These are phyloP conservation scores for Picochlorum sp. DNA, from an alignment of 139 green algal species.

Conservation along the genomic window DNA sequence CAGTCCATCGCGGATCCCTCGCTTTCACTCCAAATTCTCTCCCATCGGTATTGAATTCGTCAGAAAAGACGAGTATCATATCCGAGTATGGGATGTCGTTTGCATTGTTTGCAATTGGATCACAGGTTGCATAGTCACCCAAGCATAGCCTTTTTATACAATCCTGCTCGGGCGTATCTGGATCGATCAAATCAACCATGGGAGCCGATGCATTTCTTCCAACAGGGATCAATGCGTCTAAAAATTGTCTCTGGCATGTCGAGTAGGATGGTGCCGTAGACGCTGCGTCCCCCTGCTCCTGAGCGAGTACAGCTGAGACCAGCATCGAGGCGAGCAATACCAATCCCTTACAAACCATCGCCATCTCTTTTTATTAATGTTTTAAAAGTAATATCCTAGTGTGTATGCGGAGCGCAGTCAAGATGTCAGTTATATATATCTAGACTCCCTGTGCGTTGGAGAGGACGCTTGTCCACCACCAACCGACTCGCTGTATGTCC, in stretches of 20 bases:
- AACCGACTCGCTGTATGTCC: too few relatives aligned
- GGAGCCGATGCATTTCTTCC: not conserved
- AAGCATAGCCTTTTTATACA: constrained; percentile 26
- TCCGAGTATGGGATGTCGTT: not conserved
- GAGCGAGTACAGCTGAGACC: not conserved
- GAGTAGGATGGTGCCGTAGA: not conserved
- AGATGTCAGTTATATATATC: too few relatives aligned
- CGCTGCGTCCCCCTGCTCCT: not conserved
- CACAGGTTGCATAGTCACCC: not conserved
- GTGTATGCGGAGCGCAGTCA: too few relatives aligned
- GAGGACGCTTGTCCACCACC: too few relatives aligned
- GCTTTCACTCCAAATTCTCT: constrained; percentile 15
- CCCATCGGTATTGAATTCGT: constrained; percentile 37
- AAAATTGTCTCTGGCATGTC: constrained; percentile 6
- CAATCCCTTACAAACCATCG: too few relatives aligned
- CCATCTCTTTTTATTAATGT: too few relatives aligned
- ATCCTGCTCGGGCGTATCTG: constrained; percentile 4
- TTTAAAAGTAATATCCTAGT: too few relatives aligned
- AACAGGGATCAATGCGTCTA: not conserved
- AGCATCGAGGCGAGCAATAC: not conserved
- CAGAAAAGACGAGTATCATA: constrained; percentile 37
- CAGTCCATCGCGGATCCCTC: constrained; percentile 32
- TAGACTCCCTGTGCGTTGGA: too few relatives aligned
- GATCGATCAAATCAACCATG: constrained; percentile 27
- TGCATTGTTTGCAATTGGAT: not conserved